Evolutionary conservation across 176 grass and related monocot species (phyloP).

Genomic region (Stipa capillata): DNA sequence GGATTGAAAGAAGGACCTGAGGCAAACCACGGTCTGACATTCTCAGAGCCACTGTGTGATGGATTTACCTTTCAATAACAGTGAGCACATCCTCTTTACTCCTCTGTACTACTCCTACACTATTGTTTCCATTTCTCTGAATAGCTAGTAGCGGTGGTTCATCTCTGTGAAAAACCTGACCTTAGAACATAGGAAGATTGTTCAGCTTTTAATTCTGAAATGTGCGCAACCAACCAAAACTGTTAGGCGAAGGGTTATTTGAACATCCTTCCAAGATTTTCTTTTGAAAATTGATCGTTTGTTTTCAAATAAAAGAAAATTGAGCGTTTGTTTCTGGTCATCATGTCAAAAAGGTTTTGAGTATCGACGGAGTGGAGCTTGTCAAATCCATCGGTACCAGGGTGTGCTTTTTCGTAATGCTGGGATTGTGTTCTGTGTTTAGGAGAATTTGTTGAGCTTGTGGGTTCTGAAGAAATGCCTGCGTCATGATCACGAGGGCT

Average conservation of each 20-base stretch:
- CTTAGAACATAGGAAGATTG: neutral
- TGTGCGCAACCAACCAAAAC: neutral
- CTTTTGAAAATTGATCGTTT: neutral
- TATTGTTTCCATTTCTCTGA: neutral
- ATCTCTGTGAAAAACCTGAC: neutral
- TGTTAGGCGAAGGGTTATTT: neutral
- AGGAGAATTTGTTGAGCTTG: neutral
- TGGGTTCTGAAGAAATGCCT: neutral
- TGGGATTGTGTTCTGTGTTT: neutral
- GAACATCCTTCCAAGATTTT: neutral
- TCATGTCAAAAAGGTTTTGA: neutral
- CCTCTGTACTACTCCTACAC: neutral
- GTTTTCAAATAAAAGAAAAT: no score
- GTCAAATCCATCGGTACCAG: neutral
- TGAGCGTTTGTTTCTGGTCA: neutral
- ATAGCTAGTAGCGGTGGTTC: neutral
- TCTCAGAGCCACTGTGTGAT: neutral
- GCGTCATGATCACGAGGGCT: neutral
- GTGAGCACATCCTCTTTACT: neutral
- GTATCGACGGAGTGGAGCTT: neutral
- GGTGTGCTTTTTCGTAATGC: no score
- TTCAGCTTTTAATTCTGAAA: neutral
- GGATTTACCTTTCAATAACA: conserved; percentile 1
- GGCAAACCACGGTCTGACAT: neutral
- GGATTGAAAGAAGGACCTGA: neutral